A percentile compares a stretch with the other conserved stretches of the same genome.
Evolutionary conservation across 805 yeast species (phyloP).

Genomic region (Henningerozyma blattae): DNA sequence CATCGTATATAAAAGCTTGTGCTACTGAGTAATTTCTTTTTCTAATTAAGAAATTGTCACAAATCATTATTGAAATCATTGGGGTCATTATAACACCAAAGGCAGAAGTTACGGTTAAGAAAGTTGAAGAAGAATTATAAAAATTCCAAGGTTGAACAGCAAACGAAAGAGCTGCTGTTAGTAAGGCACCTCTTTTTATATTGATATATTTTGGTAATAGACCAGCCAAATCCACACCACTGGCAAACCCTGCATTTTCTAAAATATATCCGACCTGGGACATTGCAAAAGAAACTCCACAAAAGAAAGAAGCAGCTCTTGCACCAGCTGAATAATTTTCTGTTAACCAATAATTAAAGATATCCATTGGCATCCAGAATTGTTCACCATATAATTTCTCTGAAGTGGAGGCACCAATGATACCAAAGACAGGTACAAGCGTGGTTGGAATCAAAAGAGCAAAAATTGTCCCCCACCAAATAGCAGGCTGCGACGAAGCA

Average conservation of each 20-base stretch:
- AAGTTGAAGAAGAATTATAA: slow-evolving; percentile 26
- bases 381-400: slow-evolving; percentile 24
- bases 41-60: slow-evolving; percentile 31
- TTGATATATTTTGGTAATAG: slow-evolving; percentile 28
- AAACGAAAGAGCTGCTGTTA: slow-evolving; percentile 25
- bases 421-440: slow-evolving; percentile 32
- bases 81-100: slow-evolving; percentile 30
- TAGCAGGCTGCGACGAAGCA: slow-evolving; percentile 22
- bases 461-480: slow-evolving; percentile 24
- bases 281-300: slow-evolving; percentile 27
- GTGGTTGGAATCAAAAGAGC: slow-evolving; percentile 29
- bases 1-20: slow-evolving; percentile 15
- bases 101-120: slow-evolving; percentile 28
- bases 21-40: slow-evolving; percentile 26
- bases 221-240: slow-evolving; percentile 35
- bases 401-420: slow-evolving; percentile 31
- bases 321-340: slow-evolving; percentile 23
- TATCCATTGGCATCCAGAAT: slow-evolving; percentile 29
- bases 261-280: slow-evolving; percentile 31
- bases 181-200: slow-evolving; percentile 31
- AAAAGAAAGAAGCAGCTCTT: slow-evolving; percentile 30
- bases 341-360: slow-evolving; percentile 20
- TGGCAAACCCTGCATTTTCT: slow-evolving; percentile 29
- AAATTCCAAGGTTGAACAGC: slow-evolving; percentile 30
- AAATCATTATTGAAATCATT: slow-evolving; percentile 28